Percentiles rank a stretch among this genome's conserved stretches.
phyloP scores from a whole-genome alignment of 1,139 yeast genomes.

The Yamadazyma jaroonii region DNA sequence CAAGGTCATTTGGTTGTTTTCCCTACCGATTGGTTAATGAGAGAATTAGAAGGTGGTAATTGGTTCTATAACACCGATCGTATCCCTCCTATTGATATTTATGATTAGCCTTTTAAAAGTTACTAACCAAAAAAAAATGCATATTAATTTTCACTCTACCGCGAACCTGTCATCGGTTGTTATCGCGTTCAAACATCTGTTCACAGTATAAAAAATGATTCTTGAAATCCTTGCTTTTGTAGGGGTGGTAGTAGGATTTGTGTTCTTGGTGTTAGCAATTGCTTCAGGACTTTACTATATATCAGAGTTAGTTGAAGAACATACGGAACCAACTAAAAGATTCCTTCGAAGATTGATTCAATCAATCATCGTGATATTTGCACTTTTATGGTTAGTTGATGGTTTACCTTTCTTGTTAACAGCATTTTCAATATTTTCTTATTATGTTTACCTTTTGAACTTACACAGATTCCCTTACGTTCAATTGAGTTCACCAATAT shows the following conservation, averaged over 20 bases:
- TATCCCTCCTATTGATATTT: conserved; percentile 92
- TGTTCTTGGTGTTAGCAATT: conserved; percentile 54
- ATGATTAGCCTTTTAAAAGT: conserved; percentile 48
- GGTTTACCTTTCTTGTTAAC: conserved; percentile 72
- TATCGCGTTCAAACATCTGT: background rate
- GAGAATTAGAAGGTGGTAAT: conserved; percentile 84
- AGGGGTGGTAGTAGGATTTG: conserved; percentile 74
- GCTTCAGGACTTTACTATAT: conserved; percentile 91
- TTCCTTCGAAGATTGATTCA: conserved; percentile 63
- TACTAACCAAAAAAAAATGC: background rate
- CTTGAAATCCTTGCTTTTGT: conserved; percentile 51
- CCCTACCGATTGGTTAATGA: conserved; percentile 87
- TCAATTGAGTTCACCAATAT: conserved; percentile 65
- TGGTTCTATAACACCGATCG: conserved; percentile 96
- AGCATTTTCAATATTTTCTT: conserved; percentile 63
- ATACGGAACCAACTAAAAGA: conserved; percentile 78
- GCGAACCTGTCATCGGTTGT: background rate
- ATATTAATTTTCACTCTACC: background rate
- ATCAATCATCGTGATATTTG: conserved; percentile 50
- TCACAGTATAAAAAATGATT: conserved; percentile 25
- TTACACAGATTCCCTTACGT: conserved; percentile 82
- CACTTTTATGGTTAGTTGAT: conserved; percentile 65
- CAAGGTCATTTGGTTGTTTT: conserved; percentile 87
- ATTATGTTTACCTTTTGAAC: conserved; percentile 72
- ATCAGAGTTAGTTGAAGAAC: conserved; percentile 92